These are phyloP conservation scores for Saccharum spontaneum DNA, from an alignment of 176 grass and related monocot genomes.

Conservation along the genomic window DNA sequence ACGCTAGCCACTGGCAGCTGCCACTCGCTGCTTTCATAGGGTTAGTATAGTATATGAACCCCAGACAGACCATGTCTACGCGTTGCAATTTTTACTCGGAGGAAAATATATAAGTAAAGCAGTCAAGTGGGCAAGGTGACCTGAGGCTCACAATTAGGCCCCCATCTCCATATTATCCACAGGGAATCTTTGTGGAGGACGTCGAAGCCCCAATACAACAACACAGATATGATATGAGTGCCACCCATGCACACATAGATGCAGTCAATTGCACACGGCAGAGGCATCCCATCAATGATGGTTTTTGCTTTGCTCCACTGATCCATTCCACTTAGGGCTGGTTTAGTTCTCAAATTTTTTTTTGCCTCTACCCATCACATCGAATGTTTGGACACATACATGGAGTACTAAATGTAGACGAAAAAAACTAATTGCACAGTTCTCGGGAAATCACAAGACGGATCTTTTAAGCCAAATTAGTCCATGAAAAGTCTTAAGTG, in stretches of 20 bases:
- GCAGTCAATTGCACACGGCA: slow-evolving; percentile 42
- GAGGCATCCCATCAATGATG: slow-evolving; percentile 37
- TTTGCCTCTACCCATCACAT: too few relatives aligned
- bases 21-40: not conserved
- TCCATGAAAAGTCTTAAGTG: too few relatives aligned
- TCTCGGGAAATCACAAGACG: too few relatives aligned
- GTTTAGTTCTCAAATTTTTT: too few relatives aligned
- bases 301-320: slow-evolving; percentile 22
- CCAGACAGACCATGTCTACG: not conserved
- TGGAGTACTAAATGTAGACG: too few relatives aligned
- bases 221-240: slow-evolving; percentile 45
- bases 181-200: slow-evolving; percentile 59
- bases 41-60: not conserved
- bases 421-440: too few relatives aligned
- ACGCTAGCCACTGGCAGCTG: too few relatives aligned
- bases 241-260: slow-evolving; percentile 36
- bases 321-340: not conserved
- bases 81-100: not conserved
- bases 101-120: not conserved
- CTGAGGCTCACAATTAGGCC: slow-evolving; percentile 54
- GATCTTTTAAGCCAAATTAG: too few relatives aligned
- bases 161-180: slow-evolving; percentile 50
- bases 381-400: too few relatives aligned
- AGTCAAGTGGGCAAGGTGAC: slow-evolving; percentile 48
- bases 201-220: slow-evolving; percentile 47